Evolutionary conservation across 345 rosid genomes (phyloP), one percentile per base, ranked within the genome.

Genomic region (Bruguiera parviflora): DNA sequence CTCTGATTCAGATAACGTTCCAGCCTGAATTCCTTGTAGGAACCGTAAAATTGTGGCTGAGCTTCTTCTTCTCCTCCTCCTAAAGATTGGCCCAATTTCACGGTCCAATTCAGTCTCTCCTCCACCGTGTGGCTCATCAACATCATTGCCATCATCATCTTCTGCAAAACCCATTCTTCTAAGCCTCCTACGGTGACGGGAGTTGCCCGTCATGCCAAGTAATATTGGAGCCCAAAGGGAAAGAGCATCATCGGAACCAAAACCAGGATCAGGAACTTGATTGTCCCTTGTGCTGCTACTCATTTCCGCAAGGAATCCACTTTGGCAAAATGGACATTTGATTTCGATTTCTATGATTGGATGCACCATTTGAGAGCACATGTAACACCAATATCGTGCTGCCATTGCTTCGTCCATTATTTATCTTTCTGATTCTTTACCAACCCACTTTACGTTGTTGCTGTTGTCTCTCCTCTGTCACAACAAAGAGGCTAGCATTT

Each of bases 161-260:
- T 81, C 91, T 28, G 75, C 86, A 59, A 81, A 83, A 19, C 71
- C 88, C 31, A 77, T 52, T 66, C 84, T 86, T 64, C 97, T 82
- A 8, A 76, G 69, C 77, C 92, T 84, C 68, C 90, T 77, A 33
- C 81, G 79, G 11, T 87, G 86, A 15, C 79, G 83, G 11, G 84
- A 77, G 73, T 83, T 86, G 4, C 86, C 90, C 86, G 88, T 87
- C 96, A 94, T 87, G 1, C 96, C 95, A 8, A 94, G 89, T 75
- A 94, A 81, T 75, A 94, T 75, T 0, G 98, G 95, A 4, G 86
- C 93, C 97, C 96, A 91, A 32, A 88, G 84, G 66, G 92, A 83
- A 81, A 91, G 81, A 3, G 92, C 86, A 72, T 80, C 86, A 28
- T 94, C 97, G 3, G 96, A 86, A 67, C 89, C 89, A 25, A 89